Percentiles rank a stretch among this genome's conserved stretches.
These are phyloP conservation scores for Cyclotella atomus DNA, from an alignment of 108 stramenopile species.

Conservation along the genomic window DNA sequence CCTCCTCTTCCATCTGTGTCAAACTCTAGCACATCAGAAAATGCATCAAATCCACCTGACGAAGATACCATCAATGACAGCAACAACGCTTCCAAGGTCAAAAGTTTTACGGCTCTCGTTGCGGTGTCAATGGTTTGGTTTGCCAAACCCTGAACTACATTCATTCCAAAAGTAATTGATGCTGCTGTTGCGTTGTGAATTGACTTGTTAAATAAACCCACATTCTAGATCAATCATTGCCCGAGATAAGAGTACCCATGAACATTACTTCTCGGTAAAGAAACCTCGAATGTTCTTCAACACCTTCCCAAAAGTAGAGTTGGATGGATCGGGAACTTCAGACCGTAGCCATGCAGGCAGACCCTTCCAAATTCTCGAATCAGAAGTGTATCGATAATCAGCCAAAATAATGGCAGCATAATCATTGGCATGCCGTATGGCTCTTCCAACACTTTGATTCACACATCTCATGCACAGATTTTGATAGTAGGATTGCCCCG, in stretches of 20 bases:
- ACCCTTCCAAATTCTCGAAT: conserved; percentile 58
- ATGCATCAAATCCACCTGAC: background rate
- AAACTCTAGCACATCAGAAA: background rate
- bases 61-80: background rate
- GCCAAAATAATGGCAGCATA: conserved; percentile 90
- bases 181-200: too few species aligned
- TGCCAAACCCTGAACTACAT: too few species aligned
- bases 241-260: too few species aligned
- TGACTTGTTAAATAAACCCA: too few species aligned
- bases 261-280: conserved; percentile 25
- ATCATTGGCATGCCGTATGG: conserved; percentile 95
- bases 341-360: conserved; percentile 85
- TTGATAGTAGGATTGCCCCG: conserved; percentile 85
- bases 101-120: too few species aligned
- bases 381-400: conserved; percentile 87
- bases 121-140: too few species aligned
- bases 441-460: conserved; percentile 98
- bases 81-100: background rate
- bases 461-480: conserved; percentile 97
- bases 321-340: conserved; percentile 19
- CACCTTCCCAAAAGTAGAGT: conserved; percentile 34
- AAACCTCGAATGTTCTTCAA: conserved; percentile 27
- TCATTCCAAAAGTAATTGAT: too few species aligned
- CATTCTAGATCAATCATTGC: too few species aligned
- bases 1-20: background rate